phyloP scores from a whole-genome alignment of 106 monocot genomes.

The Dendrobium catenatum region DNA sequence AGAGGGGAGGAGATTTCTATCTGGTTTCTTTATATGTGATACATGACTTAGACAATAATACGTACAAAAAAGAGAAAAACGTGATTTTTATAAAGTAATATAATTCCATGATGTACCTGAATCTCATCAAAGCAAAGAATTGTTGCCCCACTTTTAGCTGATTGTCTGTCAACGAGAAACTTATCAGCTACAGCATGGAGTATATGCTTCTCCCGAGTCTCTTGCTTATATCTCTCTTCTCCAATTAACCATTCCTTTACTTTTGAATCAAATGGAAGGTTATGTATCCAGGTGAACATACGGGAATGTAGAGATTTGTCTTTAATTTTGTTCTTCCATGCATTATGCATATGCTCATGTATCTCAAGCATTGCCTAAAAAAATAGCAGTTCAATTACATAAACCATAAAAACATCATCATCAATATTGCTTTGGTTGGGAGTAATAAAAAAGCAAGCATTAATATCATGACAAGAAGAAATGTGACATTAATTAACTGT shows the following conservation, averaged over 20 bases:
- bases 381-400: neutral
- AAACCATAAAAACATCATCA: no score
- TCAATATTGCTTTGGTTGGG: no score
- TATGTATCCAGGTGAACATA: conserved; percentile 59
- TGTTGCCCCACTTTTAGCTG: conserved; percentile 60
- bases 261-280: conserved; percentile 69
- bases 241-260: conserved; percentile 95
- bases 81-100: no score
- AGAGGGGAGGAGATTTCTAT: neutral
- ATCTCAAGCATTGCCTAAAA: conserved; percentile 94
- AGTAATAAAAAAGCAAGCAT: no score
- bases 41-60: no score
- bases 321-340: conserved; percentile 69
- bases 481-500: no score
- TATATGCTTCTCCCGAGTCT: conserved; percentile 65
- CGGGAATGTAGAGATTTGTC: conserved; percentile 31
- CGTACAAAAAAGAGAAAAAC: no score
- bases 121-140: conserved; percentile 98
- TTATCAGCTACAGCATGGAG: conserved; percentile 87
- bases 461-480: no score
- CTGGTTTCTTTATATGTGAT: neutral
- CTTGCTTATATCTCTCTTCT: conserved; percentile 85
- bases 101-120: conserved; percentile 41
- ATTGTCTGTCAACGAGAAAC: conserved; percentile 76
- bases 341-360: conserved; percentile 84